Percentiles rank a stretch among this genome's conserved stretches.
phyloP scores from a whole-genome alignment of 1,139 yeast genomes.

The Hemisphaericaspora subhashii region DNA sequence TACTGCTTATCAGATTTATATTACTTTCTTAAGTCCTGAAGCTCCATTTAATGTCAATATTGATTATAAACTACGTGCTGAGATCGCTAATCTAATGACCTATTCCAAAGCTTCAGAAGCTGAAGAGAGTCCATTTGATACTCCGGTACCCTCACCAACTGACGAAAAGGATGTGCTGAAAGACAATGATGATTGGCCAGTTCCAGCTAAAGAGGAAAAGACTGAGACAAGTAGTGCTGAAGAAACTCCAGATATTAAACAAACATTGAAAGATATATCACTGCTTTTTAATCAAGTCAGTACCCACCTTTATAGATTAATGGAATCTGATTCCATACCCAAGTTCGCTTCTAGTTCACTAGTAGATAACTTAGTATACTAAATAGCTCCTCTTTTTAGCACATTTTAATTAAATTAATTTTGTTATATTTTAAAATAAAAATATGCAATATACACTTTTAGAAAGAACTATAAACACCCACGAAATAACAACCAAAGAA shows the following conservation, averaged over 20 bases:
- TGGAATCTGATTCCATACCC: conserved; percentile 75
- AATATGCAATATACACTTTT: background rate
- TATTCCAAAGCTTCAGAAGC: conserved; percentile 6
- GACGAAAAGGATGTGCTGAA: too few species aligned
- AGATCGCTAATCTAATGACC: conserved; percentile 47
- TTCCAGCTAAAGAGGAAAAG: too few species aligned
- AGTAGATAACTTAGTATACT: background rate
- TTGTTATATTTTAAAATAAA: too few species aligned
- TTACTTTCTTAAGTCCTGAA: conserved; percentile 65
- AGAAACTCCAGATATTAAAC: background rate
- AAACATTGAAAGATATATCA: conserved; percentile 1
- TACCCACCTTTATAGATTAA: conserved; percentile 50
- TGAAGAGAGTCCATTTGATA: background rate
- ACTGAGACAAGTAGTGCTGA: background rate
- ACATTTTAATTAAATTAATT: too few species aligned
- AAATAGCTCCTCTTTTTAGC: background rate
- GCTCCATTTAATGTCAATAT: conserved; percentile 76
- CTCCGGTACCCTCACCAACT: too few species aligned
- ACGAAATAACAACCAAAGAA: conserved; percentile 7
- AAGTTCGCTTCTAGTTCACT: conserved; percentile 42
- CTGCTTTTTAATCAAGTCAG: conserved; percentile 11
- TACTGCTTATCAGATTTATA: conserved; percentile 61
- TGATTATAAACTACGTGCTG: conserved; percentile 54
- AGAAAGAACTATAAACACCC: conserved; percentile 21
- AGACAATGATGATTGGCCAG: background rate